Evolutionary conservation across 1,139 yeast species (phyloP).

Genomic region (Entelexis paramagnoliae): DNA sequence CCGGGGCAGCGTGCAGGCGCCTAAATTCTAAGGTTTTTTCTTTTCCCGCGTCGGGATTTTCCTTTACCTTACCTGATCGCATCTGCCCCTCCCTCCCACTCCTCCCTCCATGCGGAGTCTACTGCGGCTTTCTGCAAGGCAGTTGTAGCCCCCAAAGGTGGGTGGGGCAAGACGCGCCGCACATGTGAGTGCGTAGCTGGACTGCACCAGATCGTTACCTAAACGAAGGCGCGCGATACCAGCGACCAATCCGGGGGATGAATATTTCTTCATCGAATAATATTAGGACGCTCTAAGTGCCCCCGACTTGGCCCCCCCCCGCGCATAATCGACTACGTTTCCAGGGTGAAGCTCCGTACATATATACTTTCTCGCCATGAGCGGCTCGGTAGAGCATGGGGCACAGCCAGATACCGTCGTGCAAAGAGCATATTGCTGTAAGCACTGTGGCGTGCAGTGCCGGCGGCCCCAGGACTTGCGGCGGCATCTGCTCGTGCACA

Average conservation of each 20-base stretch:
- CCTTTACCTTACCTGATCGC: background rate
- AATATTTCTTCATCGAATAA: constrained; percentile 5
- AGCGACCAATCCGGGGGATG: constrained; percentile 7
- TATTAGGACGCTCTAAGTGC: background rate
- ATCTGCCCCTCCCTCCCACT: too few species aligned
- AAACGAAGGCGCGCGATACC: constrained; percentile 8
- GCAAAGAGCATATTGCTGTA: constrained; percentile 56
- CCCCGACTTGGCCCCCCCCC: background rate
- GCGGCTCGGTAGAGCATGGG: constrained; percentile 8
- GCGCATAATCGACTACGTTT: constrained; percentile 1
- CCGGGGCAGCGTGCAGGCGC: too few species aligned
- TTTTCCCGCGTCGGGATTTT: background rate
- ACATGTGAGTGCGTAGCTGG: constrained; percentile 2
- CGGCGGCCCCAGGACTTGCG: constrained; percentile 67
- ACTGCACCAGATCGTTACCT: constrained; percentile 8
- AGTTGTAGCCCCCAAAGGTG: background rate
- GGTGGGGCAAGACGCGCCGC: constrained; percentile 10
- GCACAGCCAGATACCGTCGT: constrained; percentile 11
- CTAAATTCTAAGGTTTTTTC: too few species aligned
- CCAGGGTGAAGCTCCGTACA: background rate
- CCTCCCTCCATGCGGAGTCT: constrained; percentile 1
- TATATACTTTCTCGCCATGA: constrained; percentile 3
- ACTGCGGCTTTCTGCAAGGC: constrained; percentile 4
- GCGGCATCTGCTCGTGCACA: constrained; percentile 64
- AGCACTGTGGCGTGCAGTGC: constrained; percentile 53